Conservation (phyloP, 768 basidiomycete species). For the Fibroporia radiculosa region DNA sequence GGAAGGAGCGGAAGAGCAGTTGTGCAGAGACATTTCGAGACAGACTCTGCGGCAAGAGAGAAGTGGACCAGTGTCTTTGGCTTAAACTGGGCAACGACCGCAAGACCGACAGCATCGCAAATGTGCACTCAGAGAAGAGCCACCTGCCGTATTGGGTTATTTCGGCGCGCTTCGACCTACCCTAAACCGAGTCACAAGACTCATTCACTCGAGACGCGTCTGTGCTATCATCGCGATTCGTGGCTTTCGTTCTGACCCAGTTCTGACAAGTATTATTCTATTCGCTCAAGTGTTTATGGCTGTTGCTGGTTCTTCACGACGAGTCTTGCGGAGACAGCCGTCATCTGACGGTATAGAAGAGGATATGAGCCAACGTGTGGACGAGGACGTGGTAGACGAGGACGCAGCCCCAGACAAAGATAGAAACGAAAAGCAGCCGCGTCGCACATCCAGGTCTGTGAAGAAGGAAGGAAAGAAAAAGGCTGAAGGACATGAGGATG, state of each 20-base stretch:
- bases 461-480: slow-evolving; percentile 25
- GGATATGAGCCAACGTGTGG: slow-evolving; percentile 8
- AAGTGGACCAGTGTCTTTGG: slow-evolving; percentile 8
- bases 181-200: slow-evolving; percentile 18
- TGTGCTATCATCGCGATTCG: too few relatives aligned
- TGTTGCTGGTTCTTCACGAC: slow-evolving; percentile 29
- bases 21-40: slow-evolving; percentile 3
- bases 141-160: background rate
- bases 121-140: background rate
- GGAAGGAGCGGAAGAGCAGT: slow-evolving; percentile 45
- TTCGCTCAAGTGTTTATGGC: slow-evolving; percentile 22
- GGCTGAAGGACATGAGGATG: slow-evolving; percentile 21
- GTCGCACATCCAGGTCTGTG: slow-evolving; percentile 19
- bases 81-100: slow-evolving; percentile 9
- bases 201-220: slow-evolving; percentile 16
- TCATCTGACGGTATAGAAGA: slow-evolving; percentile 37
- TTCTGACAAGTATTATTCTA: background rate
- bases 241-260: background rate
- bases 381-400: slow-evolving; percentile 4
- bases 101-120: slow-evolving; percentile 18
- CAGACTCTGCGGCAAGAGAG: slow-evolving; percentile 3
- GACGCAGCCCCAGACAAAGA: slow-evolving; percentile 36
- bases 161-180: slow-evolving; percentile 17
- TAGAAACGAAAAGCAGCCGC: slow-evolving; percentile 25
- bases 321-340: slow-evolving; percentile 34